phyloP scores from a whole-genome alignment of 2,329 filamentous ascomycete species.

The Teratosphaeria destructans region DNA sequence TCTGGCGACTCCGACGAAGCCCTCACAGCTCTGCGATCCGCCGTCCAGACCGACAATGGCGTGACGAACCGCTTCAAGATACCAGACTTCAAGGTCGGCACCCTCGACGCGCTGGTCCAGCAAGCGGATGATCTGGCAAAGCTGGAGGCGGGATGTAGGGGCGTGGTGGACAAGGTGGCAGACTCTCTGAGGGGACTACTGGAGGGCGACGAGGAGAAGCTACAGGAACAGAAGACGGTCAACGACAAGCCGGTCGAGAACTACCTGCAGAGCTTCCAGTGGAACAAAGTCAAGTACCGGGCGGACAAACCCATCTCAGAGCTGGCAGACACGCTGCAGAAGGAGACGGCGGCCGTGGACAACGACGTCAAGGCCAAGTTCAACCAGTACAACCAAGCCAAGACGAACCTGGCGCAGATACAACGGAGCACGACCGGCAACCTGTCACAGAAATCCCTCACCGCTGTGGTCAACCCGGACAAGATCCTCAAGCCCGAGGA shows the following conservation, averaged over 20 bases:
- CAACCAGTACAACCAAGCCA: constrained; percentile 85
- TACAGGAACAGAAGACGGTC: constrained; percentile 79
- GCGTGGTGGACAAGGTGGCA: constrained; percentile 75
- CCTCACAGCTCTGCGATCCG: constrained; percentile 61
- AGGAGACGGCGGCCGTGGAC: constrained; percentile 86
- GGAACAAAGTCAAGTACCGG: constrained; percentile 97
- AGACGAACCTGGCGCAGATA: constrained; percentile 69
- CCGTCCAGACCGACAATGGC: constrained; percentile 64
- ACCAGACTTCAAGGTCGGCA: constrained; percentile 95
- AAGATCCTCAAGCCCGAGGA: constrained; percentile 64
- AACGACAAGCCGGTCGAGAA: constrained; percentile 90
- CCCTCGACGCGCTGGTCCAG: constrained; percentile 85
- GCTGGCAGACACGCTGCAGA: constrained; percentile 77
- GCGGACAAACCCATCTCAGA: constrained; percentile 83
- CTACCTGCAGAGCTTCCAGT: constrained; percentile 78
- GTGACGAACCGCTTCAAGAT: constrained; percentile 68
- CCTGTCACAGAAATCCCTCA: constrained; percentile 83
- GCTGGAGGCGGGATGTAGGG: constrained; percentile 68
- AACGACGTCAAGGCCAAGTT: constrained; percentile 93
- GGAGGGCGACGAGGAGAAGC: constrained; percentile 72
- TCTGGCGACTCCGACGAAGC: constrained; percentile 73
- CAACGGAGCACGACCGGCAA: constrained; percentile 90
- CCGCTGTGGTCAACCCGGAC: constrained; percentile 70
- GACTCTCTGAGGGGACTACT: constrained; percentile 76
- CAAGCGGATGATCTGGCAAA: constrained; percentile 92